Conservation (phyloP, 352 stramenopile species). For the Pythium insidiosum region DNA sequence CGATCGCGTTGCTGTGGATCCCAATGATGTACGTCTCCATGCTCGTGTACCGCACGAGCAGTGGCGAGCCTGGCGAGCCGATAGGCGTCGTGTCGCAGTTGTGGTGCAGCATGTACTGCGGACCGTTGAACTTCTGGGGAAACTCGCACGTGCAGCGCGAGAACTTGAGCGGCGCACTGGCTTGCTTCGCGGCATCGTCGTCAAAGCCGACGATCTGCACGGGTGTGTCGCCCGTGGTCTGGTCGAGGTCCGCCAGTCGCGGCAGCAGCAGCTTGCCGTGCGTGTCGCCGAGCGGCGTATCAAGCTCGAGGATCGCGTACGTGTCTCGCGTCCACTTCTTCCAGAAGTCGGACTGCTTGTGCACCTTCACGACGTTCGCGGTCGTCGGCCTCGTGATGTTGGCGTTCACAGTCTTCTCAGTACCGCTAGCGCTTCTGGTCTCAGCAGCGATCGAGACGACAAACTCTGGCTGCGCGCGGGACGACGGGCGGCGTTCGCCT, state of each 20-base stretch:
- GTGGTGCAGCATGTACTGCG: slow-evolving; percentile 45
- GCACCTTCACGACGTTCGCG: slow-evolving; percentile 26
- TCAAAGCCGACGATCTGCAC: slow-evolving; percentile 52
- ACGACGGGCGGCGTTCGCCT: slow-evolving; percentile 19
- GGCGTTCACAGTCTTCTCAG: no score
- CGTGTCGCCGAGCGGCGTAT: slow-evolving; percentile 23
- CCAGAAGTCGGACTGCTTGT: slow-evolving; percentile 65
- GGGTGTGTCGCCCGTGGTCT: slow-evolving; percentile 16
- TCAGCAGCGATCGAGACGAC: slow-evolving; percentile 9
- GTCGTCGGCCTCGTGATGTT: no score
- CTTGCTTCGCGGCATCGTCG: slow-evolving; percentile 6
- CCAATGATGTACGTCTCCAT: slow-evolving; percentile 54
- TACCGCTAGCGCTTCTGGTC: no score
- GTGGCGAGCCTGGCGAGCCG: slow-evolving; percentile 36
- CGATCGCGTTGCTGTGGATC: slow-evolving; percentile 42
- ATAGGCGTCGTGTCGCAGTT: slow-evolving; percentile 43
- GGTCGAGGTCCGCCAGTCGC: slow-evolving; percentile 19
- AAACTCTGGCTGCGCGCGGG: slow-evolving; percentile 17
- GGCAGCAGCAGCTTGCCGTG: slow-evolving; percentile 29
- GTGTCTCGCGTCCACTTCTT: slow-evolving; percentile 44
- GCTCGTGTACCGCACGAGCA: slow-evolving; percentile 48
- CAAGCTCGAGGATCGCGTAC: slow-evolving; percentile 62
- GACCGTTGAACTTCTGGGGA: slow-evolving; percentile 24
- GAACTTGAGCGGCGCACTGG: slow-evolving; percentile 20
- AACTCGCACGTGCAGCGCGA: slow-evolving; percentile 43